Evolutionary conservation across 768 basidiomycete species (phyloP).

Genomic region (Mycena alexandri): DNA sequence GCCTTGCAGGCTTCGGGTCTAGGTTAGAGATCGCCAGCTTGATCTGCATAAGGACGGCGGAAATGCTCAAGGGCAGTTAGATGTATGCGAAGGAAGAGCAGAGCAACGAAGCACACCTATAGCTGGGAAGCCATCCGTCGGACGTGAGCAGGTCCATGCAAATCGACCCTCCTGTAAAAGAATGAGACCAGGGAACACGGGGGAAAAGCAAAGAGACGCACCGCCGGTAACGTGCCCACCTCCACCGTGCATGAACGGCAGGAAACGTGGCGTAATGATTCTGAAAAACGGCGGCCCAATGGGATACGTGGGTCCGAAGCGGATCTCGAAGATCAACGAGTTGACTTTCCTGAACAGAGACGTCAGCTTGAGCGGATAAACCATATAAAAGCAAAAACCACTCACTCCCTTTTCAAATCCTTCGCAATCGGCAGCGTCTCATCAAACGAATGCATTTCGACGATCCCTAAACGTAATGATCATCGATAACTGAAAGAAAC

Average conservation of each 20-base stretch:
- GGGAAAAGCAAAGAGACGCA: slow-evolving; percentile 39
- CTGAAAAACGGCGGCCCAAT: slow-evolving; percentile 83
- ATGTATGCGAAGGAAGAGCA: background rate
- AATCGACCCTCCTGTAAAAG: slow-evolving; percentile 69
- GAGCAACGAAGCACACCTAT: slow-evolving; percentile 55
- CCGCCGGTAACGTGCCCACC: slow-evolving; percentile 79
- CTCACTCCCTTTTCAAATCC: slow-evolving; percentile 66
- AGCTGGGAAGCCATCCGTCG: slow-evolving; percentile 79
- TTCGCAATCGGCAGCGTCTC: slow-evolving; percentile 68
- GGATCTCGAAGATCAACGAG: slow-evolving; percentile 79
- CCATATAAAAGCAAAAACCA: slow-evolving; percentile 22
- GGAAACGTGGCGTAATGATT: slow-evolving; percentile 78
- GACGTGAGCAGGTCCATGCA: slow-evolving; percentile 81
- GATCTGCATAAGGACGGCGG: slow-evolving; percentile 51
- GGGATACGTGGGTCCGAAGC: slow-evolving; percentile 76
- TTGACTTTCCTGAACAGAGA: slow-evolving; percentile 60
- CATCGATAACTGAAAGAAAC: too few species aligned
- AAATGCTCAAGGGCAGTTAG: slow-evolving; percentile 48
- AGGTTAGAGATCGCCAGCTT: slow-evolving; percentile 72
- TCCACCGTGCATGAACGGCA: slow-evolving; percentile 78
- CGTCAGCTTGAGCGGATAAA: slow-evolving; percentile 12
- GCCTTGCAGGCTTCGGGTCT: slow-evolving; percentile 72
- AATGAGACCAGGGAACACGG: slow-evolving; percentile 8
- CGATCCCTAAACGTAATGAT: slow-evolving; percentile 51
- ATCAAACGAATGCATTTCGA: slow-evolving; percentile 81